Evolutionary conservation across 2,329 filamentous ascomycete species (phyloP), one percentile per base, ranked within the genome.

Genomic region (Zymoseptoria pseudotritici): DNA sequence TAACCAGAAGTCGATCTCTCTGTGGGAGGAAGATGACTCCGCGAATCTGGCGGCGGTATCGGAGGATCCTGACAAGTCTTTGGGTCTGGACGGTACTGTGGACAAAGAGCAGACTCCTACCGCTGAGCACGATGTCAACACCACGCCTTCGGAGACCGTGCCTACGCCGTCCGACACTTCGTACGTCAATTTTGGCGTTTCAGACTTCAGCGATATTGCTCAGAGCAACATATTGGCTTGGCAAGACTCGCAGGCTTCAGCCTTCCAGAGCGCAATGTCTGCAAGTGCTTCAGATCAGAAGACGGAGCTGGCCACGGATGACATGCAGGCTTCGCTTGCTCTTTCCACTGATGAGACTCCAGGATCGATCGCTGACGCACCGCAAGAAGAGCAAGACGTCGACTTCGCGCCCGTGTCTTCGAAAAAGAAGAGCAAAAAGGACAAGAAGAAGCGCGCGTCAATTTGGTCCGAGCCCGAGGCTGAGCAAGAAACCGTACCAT

Each of bases 391-490:
- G 6, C 11, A 36, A 19, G 31, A 55, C 22, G 3, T 13, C n/a
- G 57, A 55, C 21, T 19, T 54, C 10, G 53, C 11, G n/a, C 31
- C 58, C 36, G 53, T 50, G 8, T 56, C 51, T 9, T 58, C 57
- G 26, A 64, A 64, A 20, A 72, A 72, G 63, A 73, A 74, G 56
- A 64, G 53, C 52, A 67, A 67, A 54, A 67, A 67, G 60, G 57
- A 59, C 21, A 65, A 66, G 54, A 61, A 63, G 52, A 59, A 54
- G 17, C 51, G 51, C 17, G 17, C 50, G 19, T 50, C 59, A 4
- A 24, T 54, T 50, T 61, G 56, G 58, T 53, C 56, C 19, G 64
- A 63, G 49, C 50, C 53, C 36, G 56, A 61, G 31, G 13, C 50
- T 17, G 57, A 57, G 42, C 11, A 46, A n/a, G 17, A 46, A 1